A percentile compares a stretch with the other conserved stretches of the same genome.
These are phyloP conservation scores for Rhamnella rubrinervis DNA, from an alignment of 331 rosid species.

Conservation along the genomic window DNA sequence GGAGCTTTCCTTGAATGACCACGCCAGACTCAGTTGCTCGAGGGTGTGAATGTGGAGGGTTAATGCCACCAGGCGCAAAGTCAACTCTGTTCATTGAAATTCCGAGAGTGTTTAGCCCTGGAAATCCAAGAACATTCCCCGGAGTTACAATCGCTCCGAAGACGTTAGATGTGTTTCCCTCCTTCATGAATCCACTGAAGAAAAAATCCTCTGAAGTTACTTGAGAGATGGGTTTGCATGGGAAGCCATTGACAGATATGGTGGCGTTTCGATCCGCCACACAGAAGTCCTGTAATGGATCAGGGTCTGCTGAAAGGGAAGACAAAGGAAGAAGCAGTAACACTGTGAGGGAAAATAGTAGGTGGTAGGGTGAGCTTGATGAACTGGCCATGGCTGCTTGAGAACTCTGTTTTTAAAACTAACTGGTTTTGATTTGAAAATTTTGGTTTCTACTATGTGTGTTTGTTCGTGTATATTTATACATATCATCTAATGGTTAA, in stretches of 20 bases:
- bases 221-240: slow-evolving; percentile 39
- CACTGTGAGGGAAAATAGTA: slow-evolving; percentile 23
- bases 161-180: slow-evolving; percentile 30
- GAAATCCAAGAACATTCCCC: slow-evolving; percentile 36
- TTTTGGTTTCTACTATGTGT: background rate
- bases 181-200: slow-evolving; percentile 38
- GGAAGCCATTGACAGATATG: slow-evolving; percentile 36
- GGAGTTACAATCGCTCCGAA: slow-evolving; percentile 11
- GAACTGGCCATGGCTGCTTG: slow-evolving; percentile 26
- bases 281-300: slow-evolving; percentile 47
- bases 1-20: slow-evolving; percentile 39
- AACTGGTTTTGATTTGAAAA: background rate
- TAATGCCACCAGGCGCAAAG: slow-evolving; percentile 32
- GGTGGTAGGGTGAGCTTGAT: slow-evolving; percentile 18
- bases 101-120: slow-evolving; percentile 40
- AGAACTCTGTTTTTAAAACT: background rate
- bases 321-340: slow-evolving; percentile 22
- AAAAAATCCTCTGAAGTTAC: slow-evolving; percentile 37
- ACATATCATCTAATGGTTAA: too few species aligned
- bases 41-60: slow-evolving; percentile 45
- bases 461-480: background rate
- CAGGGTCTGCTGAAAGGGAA: slow-evolving; percentile 34
- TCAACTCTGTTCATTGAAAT: slow-evolving; percentile 42
- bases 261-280: slow-evolving; percentile 29
- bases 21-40: slow-evolving; percentile 34